Evolutionary conservation across 163 green algal genomes (phyloP).

Genomic region (Scenedesmus sp.): DNA sequence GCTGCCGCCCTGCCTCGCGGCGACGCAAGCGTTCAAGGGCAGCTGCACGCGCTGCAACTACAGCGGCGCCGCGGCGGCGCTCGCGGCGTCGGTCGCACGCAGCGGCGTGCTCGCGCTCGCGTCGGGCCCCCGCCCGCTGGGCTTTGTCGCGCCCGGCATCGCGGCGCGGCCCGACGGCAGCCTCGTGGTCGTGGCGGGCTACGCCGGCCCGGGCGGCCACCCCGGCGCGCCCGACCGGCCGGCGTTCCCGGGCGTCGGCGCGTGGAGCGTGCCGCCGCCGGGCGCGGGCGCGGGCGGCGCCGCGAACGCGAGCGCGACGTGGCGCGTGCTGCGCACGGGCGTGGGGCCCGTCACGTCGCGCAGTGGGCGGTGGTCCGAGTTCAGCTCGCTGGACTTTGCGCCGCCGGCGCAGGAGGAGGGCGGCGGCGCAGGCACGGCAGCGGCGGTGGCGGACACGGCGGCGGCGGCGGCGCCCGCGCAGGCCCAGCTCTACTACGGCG

Average conservation of each 20-base stretch:
- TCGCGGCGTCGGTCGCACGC: slow-evolving; percentile 5
- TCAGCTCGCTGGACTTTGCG: slow-evolving; percentile 3
- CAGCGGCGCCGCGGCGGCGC: not conserved
- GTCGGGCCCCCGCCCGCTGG: not conserved
- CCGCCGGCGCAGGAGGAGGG: not conserved
- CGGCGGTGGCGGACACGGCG: not conserved
- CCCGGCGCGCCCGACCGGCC: too few relatives aligned
- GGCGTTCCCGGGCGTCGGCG: too few relatives aligned
- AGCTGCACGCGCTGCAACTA: slow-evolving; percentile 39
- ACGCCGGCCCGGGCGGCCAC: not conserved
- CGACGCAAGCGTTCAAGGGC: slow-evolving; percentile 10
- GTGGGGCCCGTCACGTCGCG: slow-evolving; percentile 7
- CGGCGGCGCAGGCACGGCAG: not conserved
- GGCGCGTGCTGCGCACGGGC: slow-evolving; percentile 9
- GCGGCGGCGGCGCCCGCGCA: too few relatives aligned
- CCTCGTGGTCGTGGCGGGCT: slow-evolving; percentile 22
- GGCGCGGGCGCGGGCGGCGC: too few relatives aligned
- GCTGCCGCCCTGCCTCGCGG: slow-evolving; percentile 21
- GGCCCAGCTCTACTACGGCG: slow-evolving; percentile 7
- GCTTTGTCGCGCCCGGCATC: slow-evolving; percentile 30
- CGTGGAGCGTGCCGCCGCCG: too few relatives aligned
- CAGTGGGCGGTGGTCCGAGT: slow-evolving; percentile 21
- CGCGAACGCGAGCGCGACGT: not conserved
- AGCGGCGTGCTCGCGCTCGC: not conserved
- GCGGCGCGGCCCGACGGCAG: not conserved